phyloP scores from a whole-genome alignment of 306 rosid species.

The Arachis stenosperma region DNA sequence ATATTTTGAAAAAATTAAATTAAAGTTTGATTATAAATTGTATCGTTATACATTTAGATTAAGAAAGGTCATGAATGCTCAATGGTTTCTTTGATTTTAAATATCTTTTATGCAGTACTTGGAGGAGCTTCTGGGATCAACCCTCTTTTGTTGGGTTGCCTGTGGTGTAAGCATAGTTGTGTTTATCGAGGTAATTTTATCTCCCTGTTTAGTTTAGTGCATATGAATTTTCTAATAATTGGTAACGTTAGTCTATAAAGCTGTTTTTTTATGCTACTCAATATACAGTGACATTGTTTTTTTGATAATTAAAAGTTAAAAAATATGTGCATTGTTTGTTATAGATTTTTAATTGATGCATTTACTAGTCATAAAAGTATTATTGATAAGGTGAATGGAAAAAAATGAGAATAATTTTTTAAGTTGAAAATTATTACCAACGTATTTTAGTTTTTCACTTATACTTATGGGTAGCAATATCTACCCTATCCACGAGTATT shows the following conservation, averaged over 20 bases:
- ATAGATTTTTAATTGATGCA: background rate
- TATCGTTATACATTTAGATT: too few species aligned
- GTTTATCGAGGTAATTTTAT: conserved; percentile 77
- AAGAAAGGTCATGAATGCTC: too few species aligned
- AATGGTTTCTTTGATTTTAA: background rate
- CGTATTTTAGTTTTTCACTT: background rate
- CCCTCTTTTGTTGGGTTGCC: conserved; percentile 88
- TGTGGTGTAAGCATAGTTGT: conserved; percentile 89
- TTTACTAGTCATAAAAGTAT: background rate
- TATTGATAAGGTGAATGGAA: background rate
- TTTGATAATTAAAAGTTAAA: conserved; percentile 10
- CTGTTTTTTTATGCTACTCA: too few species aligned
- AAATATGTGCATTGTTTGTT: background rate
- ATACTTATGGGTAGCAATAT: too few species aligned
- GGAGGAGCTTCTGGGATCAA: conserved; percentile 82
- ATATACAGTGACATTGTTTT: background rate
- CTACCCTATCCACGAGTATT: too few species aligned
- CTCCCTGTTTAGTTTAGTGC: background rate
- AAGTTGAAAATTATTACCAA: background rate
- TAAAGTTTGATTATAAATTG: too few species aligned
- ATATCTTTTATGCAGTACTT: conserved; percentile 69
- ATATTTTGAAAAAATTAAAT: too few species aligned
- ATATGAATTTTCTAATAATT: background rate
- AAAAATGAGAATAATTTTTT: background rate
- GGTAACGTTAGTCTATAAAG: background rate